Conservation (phyloP, 129 eudicot genomes). For the Helianthus annuus region DNA sequence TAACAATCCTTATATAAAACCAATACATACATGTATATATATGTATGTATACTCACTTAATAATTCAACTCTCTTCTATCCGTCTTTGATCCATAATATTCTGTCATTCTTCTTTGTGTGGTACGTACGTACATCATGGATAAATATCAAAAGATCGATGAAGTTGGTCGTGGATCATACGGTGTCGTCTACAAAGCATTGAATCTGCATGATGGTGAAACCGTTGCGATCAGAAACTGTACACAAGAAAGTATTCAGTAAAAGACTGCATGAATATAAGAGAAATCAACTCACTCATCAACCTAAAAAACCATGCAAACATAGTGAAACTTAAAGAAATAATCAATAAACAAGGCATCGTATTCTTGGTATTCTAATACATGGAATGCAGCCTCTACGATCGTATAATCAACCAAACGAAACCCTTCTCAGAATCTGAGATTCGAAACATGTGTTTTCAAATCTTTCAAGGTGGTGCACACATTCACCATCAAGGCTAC, state of each 20-base stretch:
- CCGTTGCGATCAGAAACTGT: slow-evolving; percentile 24
- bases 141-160: background rate
- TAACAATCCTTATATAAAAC: too few relatives aligned
- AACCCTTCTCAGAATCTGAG: slow-evolving; percentile 8
- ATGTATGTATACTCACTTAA: too few relatives aligned
- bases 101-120: too few relatives aligned
- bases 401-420: background rate
- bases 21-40: too few relatives aligned
- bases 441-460: slow-evolving; percentile 2
- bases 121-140: slow-evolving; percentile 3
- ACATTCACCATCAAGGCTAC: background rate
- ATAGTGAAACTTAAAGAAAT: slow-evolving; percentile 11
- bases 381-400: slow-evolving; percentile 1
- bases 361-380: slow-evolving; percentile 14
- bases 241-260: background rate
- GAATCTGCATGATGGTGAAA: background rate
- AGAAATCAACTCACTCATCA: slow-evolving; percentile 16
- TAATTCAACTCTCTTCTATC: too few relatives aligned
- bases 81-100: too few relatives aligned
- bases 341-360: background rate
- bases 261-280: slow-evolving; percentile 16
- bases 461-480: slow-evolving; percentile 11
- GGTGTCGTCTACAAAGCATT: slow-evolving; percentile 15
- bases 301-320: slow-evolving; percentile 13
- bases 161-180: slow-evolving; percentile 16